phyloP scores from a whole-genome alignment of 805 yeast genomes.

The Cyberlindnera saturnus region DNA sequence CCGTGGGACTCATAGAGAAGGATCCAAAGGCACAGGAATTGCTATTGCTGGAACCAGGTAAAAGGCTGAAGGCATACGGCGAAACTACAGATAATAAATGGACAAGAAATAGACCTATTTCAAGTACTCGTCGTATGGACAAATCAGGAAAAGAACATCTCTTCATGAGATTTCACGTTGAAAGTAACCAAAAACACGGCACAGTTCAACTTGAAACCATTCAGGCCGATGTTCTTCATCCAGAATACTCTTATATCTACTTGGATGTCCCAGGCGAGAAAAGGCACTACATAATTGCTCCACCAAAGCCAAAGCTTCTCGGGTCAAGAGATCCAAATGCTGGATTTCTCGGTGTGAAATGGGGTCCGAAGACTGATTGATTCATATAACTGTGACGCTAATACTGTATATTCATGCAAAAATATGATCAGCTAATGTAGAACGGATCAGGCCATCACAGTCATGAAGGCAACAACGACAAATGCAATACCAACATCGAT shows the following conservation, averaged over 20 bases:
- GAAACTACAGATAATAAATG: slow-evolving; percentile 66
- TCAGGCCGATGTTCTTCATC: slow-evolving; percentile 54
- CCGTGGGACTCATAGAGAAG: slow-evolving; percentile 69
- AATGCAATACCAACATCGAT: slow-evolving; percentile 3
- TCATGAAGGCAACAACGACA: slow-evolving; percentile 3
- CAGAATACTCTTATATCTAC: slow-evolving; percentile 66
- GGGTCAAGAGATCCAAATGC: slow-evolving; percentile 31
- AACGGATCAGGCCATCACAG: slow-evolving; percentile 1
- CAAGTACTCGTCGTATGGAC: slow-evolving; percentile 59
- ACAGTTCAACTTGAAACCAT: slow-evolving; percentile 77
- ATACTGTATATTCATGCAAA: slow-evolving; percentile 1
- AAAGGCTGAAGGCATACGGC: slow-evolving; percentile 78
- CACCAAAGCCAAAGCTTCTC: slow-evolving; percentile 42
- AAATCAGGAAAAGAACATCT: slow-evolving; percentile 76
- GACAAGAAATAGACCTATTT: slow-evolving; percentile 84
- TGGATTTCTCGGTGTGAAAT: slow-evolving; percentile 75
- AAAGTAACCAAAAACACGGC: slow-evolving; percentile 59
- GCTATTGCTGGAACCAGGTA: slow-evolving; percentile 41
- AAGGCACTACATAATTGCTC: slow-evolving; percentile 65
- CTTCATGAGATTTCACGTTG: slow-evolving; percentile 82
- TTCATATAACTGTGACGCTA: neutral
- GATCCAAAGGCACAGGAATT: slow-evolving; percentile 54
- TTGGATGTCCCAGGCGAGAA: slow-evolving; percentile 69
- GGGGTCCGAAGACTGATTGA: slow-evolving; percentile 71
- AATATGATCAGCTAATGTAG: neutral